Evolutionary conservation across 768 basidiomycete species (phyloP).

Genomic region (Boletus sp.): DNA sequence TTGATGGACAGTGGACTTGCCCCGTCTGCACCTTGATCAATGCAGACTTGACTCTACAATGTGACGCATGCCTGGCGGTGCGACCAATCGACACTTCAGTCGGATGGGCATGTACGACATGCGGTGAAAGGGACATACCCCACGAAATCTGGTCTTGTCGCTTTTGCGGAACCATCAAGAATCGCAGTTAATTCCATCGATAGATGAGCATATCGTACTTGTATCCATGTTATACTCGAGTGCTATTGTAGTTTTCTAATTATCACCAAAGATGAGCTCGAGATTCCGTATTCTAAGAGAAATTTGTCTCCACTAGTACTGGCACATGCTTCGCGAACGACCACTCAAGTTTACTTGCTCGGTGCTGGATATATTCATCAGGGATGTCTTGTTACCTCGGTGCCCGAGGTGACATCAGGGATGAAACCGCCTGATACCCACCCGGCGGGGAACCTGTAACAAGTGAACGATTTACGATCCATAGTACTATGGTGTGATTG

Average conservation of each 20-base stretch:
- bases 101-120: slow-evolving; percentile 67
- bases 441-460: too few species aligned
- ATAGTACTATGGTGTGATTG: too few species aligned
- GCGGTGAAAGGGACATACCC: slow-evolving; percentile 60
- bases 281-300: too few species aligned
- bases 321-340: too few species aligned
- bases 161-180: slow-evolving; percentile 69
- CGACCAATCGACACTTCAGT: slow-evolving; percentile 36
- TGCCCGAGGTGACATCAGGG: too few species aligned
- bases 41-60: slow-evolving; percentile 44
- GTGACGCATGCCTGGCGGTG: slow-evolving; percentile 55
- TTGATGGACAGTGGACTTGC: slow-evolving; percentile 48
- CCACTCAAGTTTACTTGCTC: too few species aligned
- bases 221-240: not conserved
- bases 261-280: too few species aligned
- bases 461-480: too few species aligned
- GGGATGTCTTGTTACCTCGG: too few species aligned
- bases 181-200: slow-evolving; percentile 18
- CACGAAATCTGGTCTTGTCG: slow-evolving; percentile 74
- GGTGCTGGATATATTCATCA: too few species aligned
- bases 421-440: too few species aligned
- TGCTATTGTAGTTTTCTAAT: not conserved
- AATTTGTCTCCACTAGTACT: too few species aligned
- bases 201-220: not conserved
- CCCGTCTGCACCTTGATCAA: slow-evolving; percentile 69